Evolutionary conservation across 2,329 filamentous ascomycete species (phyloP).

Genomic region (Stenocarpella maydis): DNA sequence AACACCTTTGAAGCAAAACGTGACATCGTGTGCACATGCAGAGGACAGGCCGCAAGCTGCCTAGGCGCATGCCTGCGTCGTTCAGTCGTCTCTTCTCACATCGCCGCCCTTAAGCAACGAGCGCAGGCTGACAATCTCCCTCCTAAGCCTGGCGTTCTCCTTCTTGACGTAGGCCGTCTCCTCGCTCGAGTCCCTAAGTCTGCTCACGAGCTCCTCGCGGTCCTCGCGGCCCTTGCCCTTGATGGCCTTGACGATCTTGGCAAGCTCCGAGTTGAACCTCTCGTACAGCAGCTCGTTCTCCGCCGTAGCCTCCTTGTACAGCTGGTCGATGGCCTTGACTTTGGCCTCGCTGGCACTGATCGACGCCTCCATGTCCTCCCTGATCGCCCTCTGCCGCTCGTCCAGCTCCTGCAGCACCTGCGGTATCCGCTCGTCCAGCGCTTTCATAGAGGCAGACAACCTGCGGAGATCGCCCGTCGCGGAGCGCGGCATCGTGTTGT

Average conservation of each 20-base stretch:
- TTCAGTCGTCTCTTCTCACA: constrained; percentile 36
- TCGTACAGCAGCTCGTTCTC: constrained; percentile 95
- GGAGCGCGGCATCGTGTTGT: constrained; percentile 48
- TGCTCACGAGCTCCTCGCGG: constrained; percentile 77
- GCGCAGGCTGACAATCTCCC: constrained; percentile 79
- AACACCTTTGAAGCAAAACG: constrained; percentile 4
- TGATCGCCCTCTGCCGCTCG: constrained; percentile 68
- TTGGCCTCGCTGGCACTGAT: constrained; percentile 80
- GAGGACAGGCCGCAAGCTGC: background rate
- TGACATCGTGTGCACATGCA: constrained; percentile 13
- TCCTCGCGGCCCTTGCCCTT: constrained; percentile 77
- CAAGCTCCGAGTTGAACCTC: constrained; percentile 89
- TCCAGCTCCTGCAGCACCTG: constrained; percentile 65
- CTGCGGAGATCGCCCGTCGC: constrained; percentile 55
- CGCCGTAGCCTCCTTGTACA: constrained; percentile 85
- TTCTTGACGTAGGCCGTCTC: constrained; percentile 81
- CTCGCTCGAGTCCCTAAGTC: constrained; percentile 77
- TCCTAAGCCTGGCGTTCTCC: constrained; percentile 83
- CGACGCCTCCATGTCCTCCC: constrained; percentile 75
- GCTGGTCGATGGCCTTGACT: constrained; percentile 82
- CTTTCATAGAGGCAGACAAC: constrained; percentile 65
- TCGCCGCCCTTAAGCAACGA: constrained; percentile 59
- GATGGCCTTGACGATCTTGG: constrained; percentile 80
- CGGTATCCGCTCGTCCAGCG: constrained; percentile 74
- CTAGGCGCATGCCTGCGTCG: background rate